Conservation (phyloP, 2,329 filamentous ascomycete genomes). For the Penicillium sp. region DNA sequence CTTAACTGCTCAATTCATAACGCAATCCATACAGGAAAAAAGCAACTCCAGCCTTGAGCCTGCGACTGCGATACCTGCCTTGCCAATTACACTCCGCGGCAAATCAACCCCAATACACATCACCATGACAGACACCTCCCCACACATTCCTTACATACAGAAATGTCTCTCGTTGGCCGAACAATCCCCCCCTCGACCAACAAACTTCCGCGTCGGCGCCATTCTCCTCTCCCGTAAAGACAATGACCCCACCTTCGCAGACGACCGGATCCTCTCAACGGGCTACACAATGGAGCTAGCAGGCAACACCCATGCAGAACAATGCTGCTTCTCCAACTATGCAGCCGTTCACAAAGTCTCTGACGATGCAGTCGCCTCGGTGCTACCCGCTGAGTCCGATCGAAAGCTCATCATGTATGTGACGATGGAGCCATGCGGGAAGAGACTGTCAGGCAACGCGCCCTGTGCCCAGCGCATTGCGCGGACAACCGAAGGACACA, state of each 20-base stretch:
- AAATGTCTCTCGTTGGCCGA: slow-evolving; percentile 74
- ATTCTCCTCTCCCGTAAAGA: slow-evolving; percentile 62
- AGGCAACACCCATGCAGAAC: slow-evolving; percentile 95
- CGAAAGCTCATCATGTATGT: slow-evolving; percentile 74
- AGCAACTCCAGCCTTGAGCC: background rate
- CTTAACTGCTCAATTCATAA: background rate
- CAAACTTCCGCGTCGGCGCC: slow-evolving; percentile 94
- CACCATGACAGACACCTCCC: slow-evolving; percentile 25
- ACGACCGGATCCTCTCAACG: slow-evolving; percentile 66
- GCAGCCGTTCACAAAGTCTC: slow-evolving; percentile 36
- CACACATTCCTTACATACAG: slow-evolving; percentile 60
- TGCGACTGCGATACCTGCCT: background rate
- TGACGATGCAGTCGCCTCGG: slow-evolving; percentile 37
- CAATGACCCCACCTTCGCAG: slow-evolving; percentile 23
- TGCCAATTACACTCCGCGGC: background rate
- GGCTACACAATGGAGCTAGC: slow-evolving; percentile 89
- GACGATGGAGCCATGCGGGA: slow-evolving; percentile 69
- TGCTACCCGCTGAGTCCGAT: slow-evolving; percentile 44
- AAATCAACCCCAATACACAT: slow-evolving; percentile 5
- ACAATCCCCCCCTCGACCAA: slow-evolving; percentile 79
- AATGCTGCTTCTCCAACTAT: slow-evolving; percentile 80
- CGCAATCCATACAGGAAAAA: background rate
- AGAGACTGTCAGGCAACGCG: slow-evolving; percentile 48
- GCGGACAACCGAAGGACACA: slow-evolving; percentile 49
- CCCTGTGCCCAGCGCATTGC: slow-evolving; percentile 76